Base-by-base conservation (phyloP, 495 filamentous ascomycete genomes). In the Margaritispora aquatica region DNA sequence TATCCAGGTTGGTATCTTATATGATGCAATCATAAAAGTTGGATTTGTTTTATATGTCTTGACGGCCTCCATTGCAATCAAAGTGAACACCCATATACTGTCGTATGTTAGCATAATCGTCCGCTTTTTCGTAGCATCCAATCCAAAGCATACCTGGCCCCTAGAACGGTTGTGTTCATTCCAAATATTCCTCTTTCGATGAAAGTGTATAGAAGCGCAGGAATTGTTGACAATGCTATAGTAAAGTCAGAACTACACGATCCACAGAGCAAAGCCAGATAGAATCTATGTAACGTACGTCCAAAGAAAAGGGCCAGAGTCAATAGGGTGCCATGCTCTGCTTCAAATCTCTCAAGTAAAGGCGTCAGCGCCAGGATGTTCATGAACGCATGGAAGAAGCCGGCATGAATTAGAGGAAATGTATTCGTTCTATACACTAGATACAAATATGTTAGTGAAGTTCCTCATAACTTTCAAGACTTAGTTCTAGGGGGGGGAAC, bases 361-460 rank as follows among this genome's bases (percentile, higher is more conserved):
- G 94, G 94, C 11, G 84, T 84, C 59, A 97, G 72, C 2, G 91
- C 87, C 49, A 96, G 19, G 44, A 88, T 67, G 71, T 97, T 96
- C 65, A 97, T 69, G 26, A 93, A 62, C 49, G 84, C 75, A 69
- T 97, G 94, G 59, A 95, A 76, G 71, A 93, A 80, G 61, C 85
- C 84, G 27, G 79, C 66, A 70, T 98, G 94, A 56, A 97, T 87
- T 54, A 98, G 77, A 1, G 93, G 92, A 70, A 89, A 98, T 10
- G 92, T 95, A 67, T 96, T 97, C 19, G 92, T 77, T 59, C 94
- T 88, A 71, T 97, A 90, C 80, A 96, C 93, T 96, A 71, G 51
- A 51, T 26, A 20, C 51, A 15, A 55, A 27, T 50, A 56, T 48
- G 46, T 65, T 26, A 60, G 54, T 46, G 9, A 23, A 8, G 13